A percentile compares a stretch with the other conserved stretches of the same genome.
Evolutionary conservation across 2,329 filamentous ascomycete species (phyloP).

Genomic region (Exophiala mesophila): DNA sequence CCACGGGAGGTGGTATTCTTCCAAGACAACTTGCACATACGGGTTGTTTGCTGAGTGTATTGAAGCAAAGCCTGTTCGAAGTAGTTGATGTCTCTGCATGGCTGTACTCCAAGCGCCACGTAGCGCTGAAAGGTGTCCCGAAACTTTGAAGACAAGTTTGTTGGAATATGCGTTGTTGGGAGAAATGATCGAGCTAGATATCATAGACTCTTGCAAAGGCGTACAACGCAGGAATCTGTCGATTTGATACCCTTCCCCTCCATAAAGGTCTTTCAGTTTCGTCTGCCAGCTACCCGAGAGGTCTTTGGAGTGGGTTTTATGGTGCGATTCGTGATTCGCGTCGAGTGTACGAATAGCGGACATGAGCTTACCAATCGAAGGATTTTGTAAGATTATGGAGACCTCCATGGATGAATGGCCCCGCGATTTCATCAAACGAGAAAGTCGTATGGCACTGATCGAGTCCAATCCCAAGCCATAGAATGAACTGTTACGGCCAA

Average conservation of each 20-base stretch:
- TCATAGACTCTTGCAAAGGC: slow-evolving; percentile 82
- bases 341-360: slow-evolving; percentile 1
- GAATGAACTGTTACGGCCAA: slow-evolving; percentile 66
- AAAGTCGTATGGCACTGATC: slow-evolving; percentile 69
- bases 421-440: slow-evolving; percentile 50
- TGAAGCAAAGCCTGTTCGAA: slow-evolving; percentile 69
- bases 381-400: slow-evolving; percentile 63
- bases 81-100: slow-evolving; percentile 64
- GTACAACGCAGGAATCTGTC: slow-evolving; percentile 71
- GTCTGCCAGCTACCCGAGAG: slow-evolving; percentile 2
- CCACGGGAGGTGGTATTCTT: slow-evolving; percentile 44
- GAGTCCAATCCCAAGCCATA: slow-evolving; percentile 78
- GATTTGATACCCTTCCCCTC: slow-evolving; percentile 35
- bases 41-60: slow-evolving; percentile 58
- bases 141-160: slow-evolving; percentile 60
- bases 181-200: slow-evolving; percentile 52
- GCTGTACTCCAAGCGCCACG: slow-evolving; percentile 59
- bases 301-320: neutral
- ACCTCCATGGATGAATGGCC: slow-evolving; percentile 54
- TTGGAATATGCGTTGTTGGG: slow-evolving; percentile 63
- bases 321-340: neutral
- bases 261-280: slow-evolving; percentile 5
- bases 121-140: slow-evolving; percentile 48
- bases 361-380: slow-evolving; percentile 61
- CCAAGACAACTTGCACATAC: slow-evolving; percentile 67